These are phyloP conservation scores for Ophiobolus disseminans DNA, from an alignment of 2,329 filamentous ascomycete genomes.

Conservation along the genomic window DNA sequence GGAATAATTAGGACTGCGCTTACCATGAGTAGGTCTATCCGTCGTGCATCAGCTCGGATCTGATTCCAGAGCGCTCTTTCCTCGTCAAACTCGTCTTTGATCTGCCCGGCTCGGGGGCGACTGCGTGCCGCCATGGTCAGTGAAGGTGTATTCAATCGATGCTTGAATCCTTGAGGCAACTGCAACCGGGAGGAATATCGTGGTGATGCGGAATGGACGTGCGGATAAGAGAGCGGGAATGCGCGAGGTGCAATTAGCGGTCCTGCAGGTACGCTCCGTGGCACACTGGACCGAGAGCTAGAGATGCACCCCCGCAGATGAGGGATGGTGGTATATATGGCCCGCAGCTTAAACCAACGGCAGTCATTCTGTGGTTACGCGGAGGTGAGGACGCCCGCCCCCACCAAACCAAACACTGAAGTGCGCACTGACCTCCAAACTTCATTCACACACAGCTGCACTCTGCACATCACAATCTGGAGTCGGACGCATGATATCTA, in stretches of 20 bases:
- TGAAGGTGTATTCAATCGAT: conserved; percentile 8
- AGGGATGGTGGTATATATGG: conserved; percentile 23
- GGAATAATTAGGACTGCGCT: conserved; percentile 20
- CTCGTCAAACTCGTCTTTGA: conserved; percentile 59
- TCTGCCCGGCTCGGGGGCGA: conserved; percentile 51
- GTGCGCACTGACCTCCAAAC: conserved; percentile 1
- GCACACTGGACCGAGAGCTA: conserved; percentile 1
- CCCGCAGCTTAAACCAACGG: conserved; percentile 30
- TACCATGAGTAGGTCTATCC: conserved; percentile 57
- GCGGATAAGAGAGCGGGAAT: too few species aligned
- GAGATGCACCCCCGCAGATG: conserved; percentile 28
- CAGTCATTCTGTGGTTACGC: conserved; percentile 24
- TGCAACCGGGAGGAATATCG: too few species aligned
- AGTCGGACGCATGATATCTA: too few species aligned
- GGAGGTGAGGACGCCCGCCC: conserved; percentile 11
- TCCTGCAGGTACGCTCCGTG: background rate
- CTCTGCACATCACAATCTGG: too few species aligned
- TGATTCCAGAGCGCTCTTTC: conserved; percentile 59
- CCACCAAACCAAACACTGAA: background rate
- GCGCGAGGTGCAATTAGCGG: conserved; percentile 1
- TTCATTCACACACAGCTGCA: too few species aligned
- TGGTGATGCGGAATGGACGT: too few species aligned
- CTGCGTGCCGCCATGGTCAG: conserved; percentile 55
- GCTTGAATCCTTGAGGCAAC: too few species aligned
- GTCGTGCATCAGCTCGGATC: conserved; percentile 54